Evolutionary conservation across 805 yeast genomes (phyloP).

Genomic region (Wickerhamomyces chaumierensis): DNA sequence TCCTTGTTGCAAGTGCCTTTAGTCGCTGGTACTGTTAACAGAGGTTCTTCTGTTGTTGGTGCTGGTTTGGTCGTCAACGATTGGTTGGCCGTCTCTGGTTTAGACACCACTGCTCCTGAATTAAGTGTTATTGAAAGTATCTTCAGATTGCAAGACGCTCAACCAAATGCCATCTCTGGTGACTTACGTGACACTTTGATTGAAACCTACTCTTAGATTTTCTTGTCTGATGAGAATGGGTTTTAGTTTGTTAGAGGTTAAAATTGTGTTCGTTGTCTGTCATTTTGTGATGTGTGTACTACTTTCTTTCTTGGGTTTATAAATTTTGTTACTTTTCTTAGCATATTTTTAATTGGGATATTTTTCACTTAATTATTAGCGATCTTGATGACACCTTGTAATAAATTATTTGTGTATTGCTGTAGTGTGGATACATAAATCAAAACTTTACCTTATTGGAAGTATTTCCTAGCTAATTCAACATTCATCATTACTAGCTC

Average conservation of each 20-base stretch:
- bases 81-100: conserved; percentile 94
- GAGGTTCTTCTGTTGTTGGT: conserved; percentile 96
- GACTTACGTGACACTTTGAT: conserved; percentile 85
- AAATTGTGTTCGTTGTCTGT: background rate
- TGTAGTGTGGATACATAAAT: too few relatives aligned
- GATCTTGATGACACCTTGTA: too few relatives aligned
- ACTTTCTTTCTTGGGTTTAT: background rate
- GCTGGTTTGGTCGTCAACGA: conserved; percentile 99
- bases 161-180: conserved; percentile 76
- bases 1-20: conserved; percentile 93
- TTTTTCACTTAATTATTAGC: background rate
- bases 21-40: conserved; percentile 96
- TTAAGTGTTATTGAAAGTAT: conserved; percentile 93
- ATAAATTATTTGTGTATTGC: too few relatives aligned
- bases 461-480: conserved; percentile 43
- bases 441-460: conserved; percentile 26
- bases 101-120: conserved; percentile 98
- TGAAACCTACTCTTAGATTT: conserved; percentile 65
- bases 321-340: background rate
- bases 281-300: background rate
- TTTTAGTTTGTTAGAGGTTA: too few relatives aligned
- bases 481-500: conserved; percentile 44
- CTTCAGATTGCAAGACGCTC: conserved; percentile 85
- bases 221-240: too few relatives aligned
- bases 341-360: background rate